Base-by-base conservation (phyloP, 2,329 filamentous ascomycete species). In the Blastomyces parvus region DNA sequence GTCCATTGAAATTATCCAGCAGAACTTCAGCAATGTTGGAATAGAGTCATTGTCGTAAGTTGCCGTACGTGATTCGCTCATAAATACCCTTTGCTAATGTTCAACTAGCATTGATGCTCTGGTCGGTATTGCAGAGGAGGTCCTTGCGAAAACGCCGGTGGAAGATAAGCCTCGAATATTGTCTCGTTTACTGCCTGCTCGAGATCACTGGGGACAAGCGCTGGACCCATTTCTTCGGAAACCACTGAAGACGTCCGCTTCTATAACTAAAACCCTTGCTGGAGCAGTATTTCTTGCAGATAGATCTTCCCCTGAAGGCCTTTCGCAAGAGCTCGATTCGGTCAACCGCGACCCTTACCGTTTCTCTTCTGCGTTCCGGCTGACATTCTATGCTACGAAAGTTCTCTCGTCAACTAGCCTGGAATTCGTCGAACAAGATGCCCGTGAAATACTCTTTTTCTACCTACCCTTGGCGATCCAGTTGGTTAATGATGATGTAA, bases 201-300 rank as follows among this genome's bases (percentile, higher is more conserved):
- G 79, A 0, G 76, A 81, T 1, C 76, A 83, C 11, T 97, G 92
- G 91, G 80, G 82, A 68, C 68, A 79, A 17, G 83, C 88, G 17
- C 74, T 96, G 2, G 70, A 73, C 0, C 77, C 76, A 1, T 81
- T 91, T 63, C 74, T 78, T 48, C 69, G 70, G 46, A 65, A 75
- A 30, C 73, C 75, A 30, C 74, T 74, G 22, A 70, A 72, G 36
- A 79, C 83, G 5, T 86, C 90, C 0, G 76, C 96, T 2, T 85
- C 90, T 0, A 83, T 96, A 4, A 90, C 88, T 1, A 92, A 86
- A 70, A 82, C 82, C 30, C 78, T 96, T 7, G 86, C 84, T 0
- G 90, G 90, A 3, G 84, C 85, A 0, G 83, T 89, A 6, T 86
- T 88, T 67, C 76, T 96, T 2, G 80, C 88, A 0, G 72, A 77